Percentiles rank a stretch among this genome's conserved stretches.
Conservation (phyloP, 2,329 filamentous ascomycete genomes). For the Aureobasidium sp. region DNA sequence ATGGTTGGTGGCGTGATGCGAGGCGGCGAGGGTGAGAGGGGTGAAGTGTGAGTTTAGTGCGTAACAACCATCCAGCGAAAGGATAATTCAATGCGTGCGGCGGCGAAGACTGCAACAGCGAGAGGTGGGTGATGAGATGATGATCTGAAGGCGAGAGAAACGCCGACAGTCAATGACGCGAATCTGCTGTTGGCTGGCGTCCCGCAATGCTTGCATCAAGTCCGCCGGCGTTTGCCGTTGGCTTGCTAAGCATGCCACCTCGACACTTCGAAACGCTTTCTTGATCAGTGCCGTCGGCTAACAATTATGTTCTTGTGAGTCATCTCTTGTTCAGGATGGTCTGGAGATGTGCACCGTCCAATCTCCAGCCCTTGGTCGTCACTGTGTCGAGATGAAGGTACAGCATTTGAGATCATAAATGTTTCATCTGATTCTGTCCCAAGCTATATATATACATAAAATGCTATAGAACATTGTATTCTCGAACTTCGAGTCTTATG, state of each 20-base stretch:
- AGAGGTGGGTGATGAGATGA: background rate
- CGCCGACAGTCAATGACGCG: constrained; percentile 10
- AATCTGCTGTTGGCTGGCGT: background rate
- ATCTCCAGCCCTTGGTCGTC: no score
- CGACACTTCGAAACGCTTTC: background rate
- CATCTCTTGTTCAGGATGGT: background rate
- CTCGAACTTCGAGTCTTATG: background rate
- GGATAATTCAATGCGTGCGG: background rate
- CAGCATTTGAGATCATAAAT: background rate
- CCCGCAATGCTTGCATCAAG: background rate
- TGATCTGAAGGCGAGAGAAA: constrained; percentile 13
- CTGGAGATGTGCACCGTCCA: no score
- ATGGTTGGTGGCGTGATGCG: constrained; percentile 20
- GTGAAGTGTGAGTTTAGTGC: background rate
- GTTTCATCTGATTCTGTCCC: background rate
- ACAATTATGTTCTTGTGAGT: background rate
- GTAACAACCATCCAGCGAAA: constrained; percentile 6
- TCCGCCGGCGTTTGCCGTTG: background rate
- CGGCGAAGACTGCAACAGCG: background rate
- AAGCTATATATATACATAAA: background rate
- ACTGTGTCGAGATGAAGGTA: no score
- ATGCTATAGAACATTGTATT: background rate
- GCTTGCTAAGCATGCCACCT: background rate
- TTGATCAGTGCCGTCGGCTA: background rate
- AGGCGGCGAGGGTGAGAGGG: background rate